These are phyloP conservation scores for Yamadazyma buinensis DNA, from an alignment of 1,139 yeast genomes.

Conservation along the genomic window DNA sequence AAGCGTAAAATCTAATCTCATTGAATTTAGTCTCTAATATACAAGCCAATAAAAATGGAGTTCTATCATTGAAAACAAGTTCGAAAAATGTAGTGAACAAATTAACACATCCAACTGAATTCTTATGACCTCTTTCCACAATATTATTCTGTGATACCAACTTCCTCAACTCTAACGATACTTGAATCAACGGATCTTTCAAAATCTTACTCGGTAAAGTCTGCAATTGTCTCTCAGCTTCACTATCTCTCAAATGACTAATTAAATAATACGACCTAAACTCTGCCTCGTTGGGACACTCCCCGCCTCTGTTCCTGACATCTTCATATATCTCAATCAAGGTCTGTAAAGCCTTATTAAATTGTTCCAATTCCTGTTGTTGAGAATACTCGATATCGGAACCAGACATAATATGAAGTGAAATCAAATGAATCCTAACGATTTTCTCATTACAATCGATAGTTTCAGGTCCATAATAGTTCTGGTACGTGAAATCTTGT, in stretches of 20 bases:
- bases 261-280: slow-evolving; percentile 84
- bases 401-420: slow-evolving; percentile 85
- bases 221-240: slow-evolving; percentile 74
- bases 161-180: slow-evolving; percentile 68
- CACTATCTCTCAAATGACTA: slow-evolving; percentile 81
- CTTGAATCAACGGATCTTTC: slow-evolving; percentile 55
- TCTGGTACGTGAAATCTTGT: slow-evolving; percentile 96
- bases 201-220: slow-evolving; percentile 58
- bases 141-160: slow-evolving; percentile 62
- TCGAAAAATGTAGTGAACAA: slow-evolving; percentile 65
- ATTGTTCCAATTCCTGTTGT: slow-evolving; percentile 93
- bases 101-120: slow-evolving; percentile 60
- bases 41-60: slow-evolving; percentile 73
- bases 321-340: slow-evolving; percentile 84
- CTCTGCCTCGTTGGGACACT: slow-evolving; percentile 85
- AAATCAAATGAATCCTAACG: slow-evolving; percentile 80
- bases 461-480: slow-evolving; percentile 90
- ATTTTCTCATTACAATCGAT: slow-evolving; percentile 89
- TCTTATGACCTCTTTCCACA: slow-evolving; percentile 53
- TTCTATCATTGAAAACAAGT: slow-evolving; percentile 39
- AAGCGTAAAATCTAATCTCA: slow-evolving; percentile 72
- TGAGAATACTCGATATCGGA: slow-evolving; percentile 76
- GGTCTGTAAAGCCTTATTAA: slow-evolving; percentile 88
- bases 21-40: slow-evolving; percentile 78
- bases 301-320: slow-evolving; percentile 65